These are phyloP conservation scores for Filobasidium uniguttulatum DNA, from an alignment of 1,284 basidiomycete genomes.

Conservation along the genomic window DNA sequence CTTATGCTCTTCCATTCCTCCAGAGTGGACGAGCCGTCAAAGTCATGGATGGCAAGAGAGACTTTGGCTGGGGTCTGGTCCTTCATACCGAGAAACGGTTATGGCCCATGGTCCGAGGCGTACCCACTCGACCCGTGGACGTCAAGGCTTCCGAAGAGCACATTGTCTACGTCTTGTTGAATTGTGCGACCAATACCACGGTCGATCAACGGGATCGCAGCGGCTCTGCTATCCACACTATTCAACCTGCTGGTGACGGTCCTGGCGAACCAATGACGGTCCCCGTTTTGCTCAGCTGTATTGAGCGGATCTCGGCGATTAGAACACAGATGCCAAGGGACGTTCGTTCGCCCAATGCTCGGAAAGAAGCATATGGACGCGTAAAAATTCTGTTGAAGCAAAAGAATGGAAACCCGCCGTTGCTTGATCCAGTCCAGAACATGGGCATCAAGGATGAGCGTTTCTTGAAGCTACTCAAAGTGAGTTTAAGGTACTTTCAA, in stretches of 20 bases:
- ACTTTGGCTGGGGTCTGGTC: slow-evolving; percentile 94
- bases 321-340: slow-evolving; percentile 85
- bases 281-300: slow-evolving; percentile 73
- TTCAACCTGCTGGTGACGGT: slow-evolving; percentile 59
- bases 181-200: slow-evolving; percentile 52
- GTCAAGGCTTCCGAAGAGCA: slow-evolving; percentile 84
- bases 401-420: slow-evolving; percentile 64
- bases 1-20: slow-evolving; percentile 83
- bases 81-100: slow-evolving; percentile 81
- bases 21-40: slow-evolving; percentile 82
- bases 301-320: slow-evolving; percentile 75
- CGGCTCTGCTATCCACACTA: slow-evolving; percentile 45
- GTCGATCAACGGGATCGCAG: slow-evolving; percentile 44
- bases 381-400: slow-evolving; percentile 71
- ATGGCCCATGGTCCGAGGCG: slow-evolving; percentile 43
- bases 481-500: slow-evolving; percentile 28
- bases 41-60: slow-evolving; percentile 68
- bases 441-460: slow-evolving; percentile 94
- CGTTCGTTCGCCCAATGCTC: slow-evolving; percentile 56
- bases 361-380: slow-evolving; percentile 69
- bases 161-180: slow-evolving; percentile 82
- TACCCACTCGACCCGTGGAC: slow-evolving; percentile 43
- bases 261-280: slow-evolving; percentile 76
- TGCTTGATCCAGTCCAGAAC: slow-evolving; percentile 85
- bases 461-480: slow-evolving; percentile 74